A percentile compares a stretch with the other conserved stretches of the same genome.
phyloP scores from a whole-genome alignment of 2,329 filamentous ascomycete species.

The Fusarium torulosum region DNA sequence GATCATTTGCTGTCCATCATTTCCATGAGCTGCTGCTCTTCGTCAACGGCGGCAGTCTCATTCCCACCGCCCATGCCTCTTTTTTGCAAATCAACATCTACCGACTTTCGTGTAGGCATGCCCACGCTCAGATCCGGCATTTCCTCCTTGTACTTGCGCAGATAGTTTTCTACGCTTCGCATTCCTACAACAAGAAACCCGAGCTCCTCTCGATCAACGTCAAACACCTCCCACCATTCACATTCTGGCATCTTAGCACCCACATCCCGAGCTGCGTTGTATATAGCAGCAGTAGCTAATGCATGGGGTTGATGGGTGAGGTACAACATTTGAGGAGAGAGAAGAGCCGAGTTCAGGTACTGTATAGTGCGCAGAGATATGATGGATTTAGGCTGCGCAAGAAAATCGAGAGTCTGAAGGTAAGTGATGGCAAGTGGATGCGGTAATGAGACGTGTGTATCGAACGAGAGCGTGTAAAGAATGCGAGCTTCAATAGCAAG shows the following conservation, averaged over 20 bases:
- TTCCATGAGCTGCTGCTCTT: slow-evolving; percentile 61
- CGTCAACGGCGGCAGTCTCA: slow-evolving; percentile 50
- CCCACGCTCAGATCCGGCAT: slow-evolving; percentile 62
- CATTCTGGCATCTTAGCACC: slow-evolving; percentile 82
- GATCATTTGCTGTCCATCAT: slow-evolving; percentile 52
- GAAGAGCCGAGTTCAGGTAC: slow-evolving; percentile 86
- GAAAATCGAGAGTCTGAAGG: slow-evolving; percentile 85
- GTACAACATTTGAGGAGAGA: slow-evolving; percentile 91
- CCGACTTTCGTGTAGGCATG: slow-evolving; percentile 68
- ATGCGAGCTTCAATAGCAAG: slow-evolving; percentile 82
- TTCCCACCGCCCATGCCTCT: slow-evolving; percentile 57
- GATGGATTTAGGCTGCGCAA: slow-evolving; percentile 59
- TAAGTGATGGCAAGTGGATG: slow-evolving; percentile 92
- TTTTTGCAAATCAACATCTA: slow-evolving; percentile 71
- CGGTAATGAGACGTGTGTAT: slow-evolving; percentile 86
- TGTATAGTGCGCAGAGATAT: slow-evolving; percentile 76
- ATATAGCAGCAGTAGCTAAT: slow-evolving; percentile 89
- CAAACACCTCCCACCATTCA: slow-evolving; percentile 98
- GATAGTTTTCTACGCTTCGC: slow-evolving; percentile 81
- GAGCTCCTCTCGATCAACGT: slow-evolving; percentile 92
- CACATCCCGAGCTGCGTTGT: slow-evolving; percentile 84
- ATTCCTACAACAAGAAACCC: slow-evolving; percentile 92
- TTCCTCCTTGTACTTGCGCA: slow-evolving; percentile 68
- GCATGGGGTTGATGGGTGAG: slow-evolving; percentile 90
- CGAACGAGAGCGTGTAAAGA: slow-evolving; percentile 80